Evolutionary conservation across 116 monocot genomes (phyloP).

Genomic region (Papilionanthe hybrid): DNA sequence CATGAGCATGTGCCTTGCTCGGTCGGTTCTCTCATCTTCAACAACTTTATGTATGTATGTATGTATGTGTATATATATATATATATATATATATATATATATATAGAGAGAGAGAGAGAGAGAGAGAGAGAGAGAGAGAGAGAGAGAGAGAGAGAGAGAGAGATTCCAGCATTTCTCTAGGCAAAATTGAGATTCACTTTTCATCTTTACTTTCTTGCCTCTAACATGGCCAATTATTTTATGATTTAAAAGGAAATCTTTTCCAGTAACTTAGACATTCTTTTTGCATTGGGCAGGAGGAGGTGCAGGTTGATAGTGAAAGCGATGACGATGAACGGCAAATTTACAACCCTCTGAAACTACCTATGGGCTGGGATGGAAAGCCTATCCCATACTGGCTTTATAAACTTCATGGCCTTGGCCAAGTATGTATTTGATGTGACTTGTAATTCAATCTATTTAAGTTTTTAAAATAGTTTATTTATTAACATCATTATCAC

Average conservation of each 20-base stretch:
- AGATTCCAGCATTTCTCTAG: neutral
- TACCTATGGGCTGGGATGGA: conserved; percentile 99
- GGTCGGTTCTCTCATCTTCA: too few species aligned
- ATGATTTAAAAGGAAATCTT: neutral
- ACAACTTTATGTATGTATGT: too few species aligned
- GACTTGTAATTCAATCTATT: neutral
- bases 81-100: too few species aligned
- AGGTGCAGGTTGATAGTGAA: conserved; percentile 76
- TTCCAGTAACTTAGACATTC: neutral
- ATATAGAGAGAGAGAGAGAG: too few species aligned
- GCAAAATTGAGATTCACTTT: neutral
- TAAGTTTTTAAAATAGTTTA: neutral
- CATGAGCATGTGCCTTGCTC: too few species aligned
- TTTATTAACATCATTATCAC: neutral
- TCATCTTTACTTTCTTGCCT: neutral
- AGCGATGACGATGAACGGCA: conserved; percentile 97
- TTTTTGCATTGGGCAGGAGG: conserved; percentile 55
- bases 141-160: too few species aligned
- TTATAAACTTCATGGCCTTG: conserved; percentile 97
- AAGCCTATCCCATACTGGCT: conserved; percentile 99
- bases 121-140: too few species aligned
- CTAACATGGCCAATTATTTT: neutral
- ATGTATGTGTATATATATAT: too few species aligned
- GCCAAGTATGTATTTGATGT: conserved; percentile 53
- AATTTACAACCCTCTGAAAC: conserved; percentile 95